Evolutionary conservation across 495 filamentous ascomycete species (phyloP), one percentile per base, ranked within the genome.

Genomic region (Hypomontagnella monticulosa): DNA sequence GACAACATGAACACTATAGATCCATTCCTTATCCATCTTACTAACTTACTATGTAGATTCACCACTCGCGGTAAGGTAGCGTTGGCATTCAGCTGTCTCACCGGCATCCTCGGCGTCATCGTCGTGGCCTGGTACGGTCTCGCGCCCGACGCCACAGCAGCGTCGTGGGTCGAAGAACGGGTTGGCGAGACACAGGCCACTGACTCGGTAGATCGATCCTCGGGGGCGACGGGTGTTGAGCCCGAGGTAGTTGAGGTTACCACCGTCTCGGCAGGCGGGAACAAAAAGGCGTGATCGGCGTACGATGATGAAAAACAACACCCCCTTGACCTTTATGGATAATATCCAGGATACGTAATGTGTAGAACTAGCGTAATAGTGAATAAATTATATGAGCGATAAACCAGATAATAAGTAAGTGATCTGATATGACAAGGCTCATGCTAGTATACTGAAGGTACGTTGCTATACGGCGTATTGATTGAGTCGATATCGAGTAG

Each of bases 51-150:
- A 14, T 16, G 6, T 49, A 84, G 82, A 20, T 94, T 96, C 69
- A 93, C 88, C 2, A 67, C 86, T 0, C 79, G 80, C 18, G 92
- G 92, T 3, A 88, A 89, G 47, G 86, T 91, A 1, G 91, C 91
- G 0, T 60, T 93, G 49, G 86, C 87, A 3, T 92, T 94, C 64
- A 93, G 89, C 71, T 80, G 80, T 58, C 53, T 94, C 0, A 80
- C 81, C 36, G 92, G 91, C 0, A 77, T 93, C n/a, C 40, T 92
- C n/a, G 93, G 92, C 4, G 79, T 93, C 41, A 82, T 76, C 0
- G 82, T 85, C 41, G 88, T 96, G 64, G 79, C 79, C 0, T 88
- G 89, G 83, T 95, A 91, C 71, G 89, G 85, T 0, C 72, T 85
- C 41, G 78, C 78, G 0, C 54, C 71, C 0, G 69, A 74, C 38